Conservation (phyloP, 164 flowering plant genomes). For the Liquidambar formosana region DNA sequence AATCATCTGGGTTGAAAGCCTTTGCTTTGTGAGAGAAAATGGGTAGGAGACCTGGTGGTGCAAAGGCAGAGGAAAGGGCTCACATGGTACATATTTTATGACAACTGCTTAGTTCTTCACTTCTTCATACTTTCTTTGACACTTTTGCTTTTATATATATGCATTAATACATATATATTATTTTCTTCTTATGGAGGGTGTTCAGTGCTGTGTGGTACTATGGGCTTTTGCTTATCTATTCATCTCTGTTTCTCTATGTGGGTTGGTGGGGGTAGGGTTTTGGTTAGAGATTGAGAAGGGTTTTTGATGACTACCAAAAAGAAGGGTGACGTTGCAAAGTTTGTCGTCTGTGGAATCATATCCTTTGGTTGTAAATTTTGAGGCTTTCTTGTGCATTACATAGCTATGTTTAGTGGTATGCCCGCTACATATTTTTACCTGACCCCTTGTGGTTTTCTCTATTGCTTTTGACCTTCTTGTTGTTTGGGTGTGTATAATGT, state of each 20-base stretch:
- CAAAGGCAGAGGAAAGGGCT: not conserved
- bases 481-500: not conserved
- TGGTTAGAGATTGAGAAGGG: not conserved
- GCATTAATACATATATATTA: too few relatives aligned
- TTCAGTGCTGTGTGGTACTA: too few relatives aligned
- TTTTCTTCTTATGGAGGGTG: too few relatives aligned
- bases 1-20: too few relatives aligned
- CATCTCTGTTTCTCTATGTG: too few relatives aligned
- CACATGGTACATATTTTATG: not conserved
- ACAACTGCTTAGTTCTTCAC: not conserved
- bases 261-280: not conserved
- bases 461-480: too few relatives aligned
- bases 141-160: not conserved
- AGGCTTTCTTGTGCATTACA: too few relatives aligned
- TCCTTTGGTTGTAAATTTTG: too few relatives aligned
- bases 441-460: too few relatives aligned
- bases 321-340: not conserved
- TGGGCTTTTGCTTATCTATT: too few relatives aligned
- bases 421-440: too few relatives aligned
- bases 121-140: not conserved
- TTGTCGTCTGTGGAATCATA: not conserved
- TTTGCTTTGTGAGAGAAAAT: not conserved
- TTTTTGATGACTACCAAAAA: not conserved
- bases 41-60: constrained; percentile 10
- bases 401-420: too few relatives aligned